Base-by-base conservation (phyloP, 371 early-diverging fungal species). In the Saksenaea vasiformis region DNA sequence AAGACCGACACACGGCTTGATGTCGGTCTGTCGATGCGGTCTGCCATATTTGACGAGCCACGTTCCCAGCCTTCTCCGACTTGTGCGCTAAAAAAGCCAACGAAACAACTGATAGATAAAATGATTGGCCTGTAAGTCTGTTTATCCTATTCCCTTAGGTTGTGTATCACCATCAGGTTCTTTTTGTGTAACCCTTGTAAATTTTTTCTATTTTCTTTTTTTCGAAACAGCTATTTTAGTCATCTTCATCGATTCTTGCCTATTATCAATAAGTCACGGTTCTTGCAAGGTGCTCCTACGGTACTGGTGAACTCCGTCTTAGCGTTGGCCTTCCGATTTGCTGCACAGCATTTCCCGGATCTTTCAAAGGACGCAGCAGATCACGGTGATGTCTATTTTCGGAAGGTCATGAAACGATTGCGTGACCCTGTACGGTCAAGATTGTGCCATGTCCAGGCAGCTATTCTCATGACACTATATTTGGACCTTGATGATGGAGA, bases 181-280 rank as follows among this genome's bases (percentile, higher is more conserved):
- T 34, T 58, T n/a, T 43, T 58, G 65, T 37, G 67, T 44, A 37
- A 54, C 44, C 14, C 54, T 47, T 17, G 19, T 35, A 37, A 26
- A 26, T 36, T 17, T 35, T 27, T 55, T 14, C 26, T 34, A 11
- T n/a, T 31, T 56, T 56, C 27, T 36, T 60, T 51, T 62, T 58
- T 43, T 41, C 44, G 38, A 24, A 17, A 58, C 24, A 82, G 82
- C 14, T 85, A 85, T 61, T 85, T 88, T 61, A 69, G 69, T 51
- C 80, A 82, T 62, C 70, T 85, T n/a, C 85, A 88, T 69, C 73
- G 79, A 8, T 79, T 83, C 56, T 61, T 85, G 4, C 88, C 88
- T 5, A 79, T 88, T 41, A 69, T 88, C 55, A 79, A 86, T 69
- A 78, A 82, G 68, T 61, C 74, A 17, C 68, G 75, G 37, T 85